Evolutionary conservation across 805 yeast species (phyloP).

Genomic region (Kodamaea hsintzibuensis): DNA sequence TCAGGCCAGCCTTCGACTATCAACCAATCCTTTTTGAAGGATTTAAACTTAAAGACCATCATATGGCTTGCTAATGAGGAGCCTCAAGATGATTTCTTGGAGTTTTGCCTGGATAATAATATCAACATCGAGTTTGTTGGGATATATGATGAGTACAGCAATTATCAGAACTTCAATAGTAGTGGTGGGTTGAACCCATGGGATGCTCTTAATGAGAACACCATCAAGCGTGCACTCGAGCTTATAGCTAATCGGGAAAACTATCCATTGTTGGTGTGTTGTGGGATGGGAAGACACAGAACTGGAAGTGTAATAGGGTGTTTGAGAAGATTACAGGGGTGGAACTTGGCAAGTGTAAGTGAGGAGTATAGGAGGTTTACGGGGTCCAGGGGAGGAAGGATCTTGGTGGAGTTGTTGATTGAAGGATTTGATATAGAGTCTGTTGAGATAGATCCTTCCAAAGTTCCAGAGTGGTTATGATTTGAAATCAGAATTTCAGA

Average conservation of each 20-base stretch:
- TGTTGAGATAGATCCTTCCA: constrained; percentile 34
- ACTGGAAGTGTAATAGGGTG: constrained; percentile 98
- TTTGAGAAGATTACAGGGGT: constrained; percentile 87
- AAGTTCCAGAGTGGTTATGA: constrained; percentile 33
- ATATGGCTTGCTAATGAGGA: constrained; percentile 96
- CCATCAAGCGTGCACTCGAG: constrained; percentile 77
- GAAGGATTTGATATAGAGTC: constrained; percentile 52
- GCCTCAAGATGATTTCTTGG: constrained; percentile 84
- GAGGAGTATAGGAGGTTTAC: constrained; percentile 95
- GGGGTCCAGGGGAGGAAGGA: constrained; percentile 90
- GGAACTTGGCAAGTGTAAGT: constrained; percentile 89
- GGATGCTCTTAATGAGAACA: constrained; percentile 88
- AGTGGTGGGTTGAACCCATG: constrained; percentile 67
- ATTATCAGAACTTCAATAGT: constrained; percentile 22
- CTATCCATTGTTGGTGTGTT: constrained; percentile 87
- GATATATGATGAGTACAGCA: constrained; percentile 60
- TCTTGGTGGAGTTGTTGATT: constrained; percentile 84
- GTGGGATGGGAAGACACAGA: constrained; percentile 98
- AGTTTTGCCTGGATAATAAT: constrained; percentile 70
- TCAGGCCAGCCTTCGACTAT: constrained; percentile 96
- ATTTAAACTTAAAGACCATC: constrained; percentile 72
- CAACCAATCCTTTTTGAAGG: constrained; percentile 80
- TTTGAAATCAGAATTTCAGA: too few relatives aligned
- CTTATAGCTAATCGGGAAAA: constrained; percentile 69
- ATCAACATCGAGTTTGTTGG: constrained; percentile 84